Percentiles rank a stretch among this genome's conserved stretches.
Conservation (phyloP, 768 basidiomycete species). For the Tylopilus vinaceipallidus region DNA sequence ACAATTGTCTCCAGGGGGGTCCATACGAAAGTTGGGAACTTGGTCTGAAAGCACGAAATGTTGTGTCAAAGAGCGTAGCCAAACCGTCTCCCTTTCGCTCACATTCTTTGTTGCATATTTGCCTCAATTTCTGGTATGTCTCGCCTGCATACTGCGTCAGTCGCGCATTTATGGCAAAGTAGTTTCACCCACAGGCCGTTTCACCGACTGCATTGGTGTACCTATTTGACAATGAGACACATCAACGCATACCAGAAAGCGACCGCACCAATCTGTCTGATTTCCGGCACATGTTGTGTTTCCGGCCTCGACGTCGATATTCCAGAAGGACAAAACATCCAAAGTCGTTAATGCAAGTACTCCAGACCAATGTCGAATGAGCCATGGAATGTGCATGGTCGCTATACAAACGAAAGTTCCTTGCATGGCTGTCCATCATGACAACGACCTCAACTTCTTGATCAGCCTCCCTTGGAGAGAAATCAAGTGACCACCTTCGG, state of each 20-base stretch:
- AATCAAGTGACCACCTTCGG: too few species aligned
- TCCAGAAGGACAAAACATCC: background rate
- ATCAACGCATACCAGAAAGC: background rate
- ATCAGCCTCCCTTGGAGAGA: background rate
- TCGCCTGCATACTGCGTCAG: conserved; percentile 8
- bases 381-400: background rate
- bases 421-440: background rate
- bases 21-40: conserved; percentile 20
- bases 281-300: conserved; percentile 22
- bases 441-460: too few species aligned
- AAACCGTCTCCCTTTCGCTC: conserved; percentile 3
- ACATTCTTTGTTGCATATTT: conserved; percentile 26
- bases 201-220: conserved; percentile 28
- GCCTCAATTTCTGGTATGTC: conserved; percentile 27
- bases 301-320: conserved; percentile 8
- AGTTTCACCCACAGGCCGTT: conserved; percentile 26
- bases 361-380: background rate
- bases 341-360: background rate
- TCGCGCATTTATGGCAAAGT: background rate
- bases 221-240: conserved; percentile 5
- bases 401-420: background rate
- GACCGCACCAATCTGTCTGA: conserved; percentile 16
- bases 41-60: conserved; percentile 4
- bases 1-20: conserved; percentile 26
- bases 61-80: background rate